Evolutionary conservation across 2,329 filamentous ascomycete species (phyloP), one percentile per base, ranked within the genome.

Genomic region (Lecanosticta acicola): DNA sequence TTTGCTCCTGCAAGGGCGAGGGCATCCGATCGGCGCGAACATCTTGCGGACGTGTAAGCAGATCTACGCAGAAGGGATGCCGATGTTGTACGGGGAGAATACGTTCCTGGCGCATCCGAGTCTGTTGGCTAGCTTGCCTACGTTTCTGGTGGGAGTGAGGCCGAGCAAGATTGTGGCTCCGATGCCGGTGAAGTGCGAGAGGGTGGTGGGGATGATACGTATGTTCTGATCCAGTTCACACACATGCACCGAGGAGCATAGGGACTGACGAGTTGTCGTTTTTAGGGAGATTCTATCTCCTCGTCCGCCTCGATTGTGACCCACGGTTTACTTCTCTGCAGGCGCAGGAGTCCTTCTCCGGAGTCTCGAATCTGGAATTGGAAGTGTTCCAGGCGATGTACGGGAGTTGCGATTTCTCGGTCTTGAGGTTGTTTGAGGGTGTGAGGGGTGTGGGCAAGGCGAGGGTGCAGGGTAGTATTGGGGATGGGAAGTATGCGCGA

Each of bases 221-320:
- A 32, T 21, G 17, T 16, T 37, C 34, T 8, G 29, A 32, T 32
- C 29, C 29, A n/a, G n/a, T 32, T n/a, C n/a, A 9, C 29, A 9
- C 9, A 32, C 29, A 32, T 32, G 29, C n/a, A 8, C 66, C 0
- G 59, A 66, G 1, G 41, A 51, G n/a, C n/a, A n/a, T n/a, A n/a
- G n/a, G n/a, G n/a, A n/a, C n/a, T n/a, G n/a, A n/a, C n/a, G n/a
- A n/a, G n/a, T n/a, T n/a, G n/a, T n/a, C n/a, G 3, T 53, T 68
- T 17, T 74, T 77, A 42, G 56, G 56, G 4, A 59, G 66, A 35
- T 77, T 68, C 66, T 68, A 71, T 39, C 56, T 78, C 13, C 59
- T 64, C 9, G 60, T 78, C 1, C 64, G 75, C 0, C 60, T 78
- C 13, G 75, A 77, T 46, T 72, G 66, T 3, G 74, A 78, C 58